A percentile compares a stretch with the other conserved stretches of the same genome.
Evolutionary conservation across 2,329 filamentous ascomycete species (phyloP).

Genomic region (Parafenestella ontariensis): DNA sequence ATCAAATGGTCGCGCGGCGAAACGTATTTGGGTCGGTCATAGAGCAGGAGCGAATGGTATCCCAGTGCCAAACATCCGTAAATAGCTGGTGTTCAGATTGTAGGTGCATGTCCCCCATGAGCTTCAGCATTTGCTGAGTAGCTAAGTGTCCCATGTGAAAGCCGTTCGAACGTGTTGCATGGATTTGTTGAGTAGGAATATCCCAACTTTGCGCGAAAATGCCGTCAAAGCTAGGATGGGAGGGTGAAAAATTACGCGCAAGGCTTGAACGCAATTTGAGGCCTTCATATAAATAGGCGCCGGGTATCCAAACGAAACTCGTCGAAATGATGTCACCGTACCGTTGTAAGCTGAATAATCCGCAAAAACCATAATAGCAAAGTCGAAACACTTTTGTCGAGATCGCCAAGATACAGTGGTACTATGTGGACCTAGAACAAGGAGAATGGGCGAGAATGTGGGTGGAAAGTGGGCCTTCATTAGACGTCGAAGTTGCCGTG

Average conservation of each 20-base stretch:
- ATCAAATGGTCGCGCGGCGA: slow-evolving; percentile 7
- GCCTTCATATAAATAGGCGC: slow-evolving; percentile 24
- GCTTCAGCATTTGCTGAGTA: not conserved
- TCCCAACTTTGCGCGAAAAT: not conserved
- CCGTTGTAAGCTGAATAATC: slow-evolving; percentile 24
- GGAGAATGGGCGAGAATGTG: slow-evolving; percentile 7
- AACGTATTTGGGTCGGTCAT: slow-evolving; percentile 1
- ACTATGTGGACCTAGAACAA: slow-evolving; percentile 8
- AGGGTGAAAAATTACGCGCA: slow-evolving; percentile 11
- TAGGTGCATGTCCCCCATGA: not conserved
- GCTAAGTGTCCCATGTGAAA: not conserved
- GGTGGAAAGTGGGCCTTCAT: slow-evolving; percentile 15
- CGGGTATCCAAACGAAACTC: slow-evolving; percentile 40
- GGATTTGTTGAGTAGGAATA: not conserved
- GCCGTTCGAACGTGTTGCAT: not conserved
- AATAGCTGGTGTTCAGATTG: slow-evolving; percentile 18
- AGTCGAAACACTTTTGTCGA: slow-evolving; percentile 42
- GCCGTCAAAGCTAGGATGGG: slow-evolving; percentile 8
- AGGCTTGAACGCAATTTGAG: slow-evolving; percentile 30
- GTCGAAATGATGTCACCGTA: slow-evolving; percentile 27
- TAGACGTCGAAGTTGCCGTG: slow-evolving; percentile 49
- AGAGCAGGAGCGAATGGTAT: not conserved
- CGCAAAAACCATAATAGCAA: slow-evolving; percentile 21
- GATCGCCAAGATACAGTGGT: slow-evolving; percentile 21
- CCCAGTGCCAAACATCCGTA: slow-evolving; percentile 3